phyloP scores from a whole-genome alignment of 2,329 filamentous ascomycete species.

The Tolypocladium guangdongense region DNA sequence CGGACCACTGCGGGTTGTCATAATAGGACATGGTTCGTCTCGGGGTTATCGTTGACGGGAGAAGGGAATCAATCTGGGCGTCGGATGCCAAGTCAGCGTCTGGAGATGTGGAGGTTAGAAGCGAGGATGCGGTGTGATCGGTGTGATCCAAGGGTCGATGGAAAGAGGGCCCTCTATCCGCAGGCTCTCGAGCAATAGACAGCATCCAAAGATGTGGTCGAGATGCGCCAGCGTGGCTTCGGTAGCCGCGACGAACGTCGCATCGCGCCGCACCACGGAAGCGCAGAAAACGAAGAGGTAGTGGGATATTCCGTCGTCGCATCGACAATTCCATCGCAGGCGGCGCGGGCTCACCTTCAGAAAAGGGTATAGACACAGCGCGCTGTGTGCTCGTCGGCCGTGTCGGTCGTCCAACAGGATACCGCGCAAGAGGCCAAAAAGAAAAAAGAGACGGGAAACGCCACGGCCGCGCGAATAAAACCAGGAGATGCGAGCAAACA shows the following conservation, averaged over 20 bases:
- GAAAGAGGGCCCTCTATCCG: neutral
- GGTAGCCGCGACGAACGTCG: neutral
- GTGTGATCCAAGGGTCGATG: neutral
- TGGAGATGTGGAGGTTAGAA: neutral
- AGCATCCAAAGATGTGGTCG: neutral
- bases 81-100: neutral
- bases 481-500: constrained; percentile 6
- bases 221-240: neutral
- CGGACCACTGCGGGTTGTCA: constrained; percentile 31
- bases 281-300: neutral
- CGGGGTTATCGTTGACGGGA: neutral
- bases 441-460: constrained; percentile 2
- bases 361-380: neutral
- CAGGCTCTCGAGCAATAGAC: neutral
- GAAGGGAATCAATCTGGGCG: neutral
- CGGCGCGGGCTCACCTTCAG: neutral
- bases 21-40: constrained; percentile 30
- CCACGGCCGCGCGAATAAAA: constrained; percentile 5
- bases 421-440: neutral
- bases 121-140: neutral
- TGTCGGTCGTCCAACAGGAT: neutral
- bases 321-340: neutral
- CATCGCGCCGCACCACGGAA: neutral
- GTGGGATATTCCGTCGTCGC: neutral
- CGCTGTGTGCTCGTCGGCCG: neutral